Evolutionary conservation across 2,329 filamentous ascomycete species (phyloP).

Genomic region (Alternaria alternata): DNA sequence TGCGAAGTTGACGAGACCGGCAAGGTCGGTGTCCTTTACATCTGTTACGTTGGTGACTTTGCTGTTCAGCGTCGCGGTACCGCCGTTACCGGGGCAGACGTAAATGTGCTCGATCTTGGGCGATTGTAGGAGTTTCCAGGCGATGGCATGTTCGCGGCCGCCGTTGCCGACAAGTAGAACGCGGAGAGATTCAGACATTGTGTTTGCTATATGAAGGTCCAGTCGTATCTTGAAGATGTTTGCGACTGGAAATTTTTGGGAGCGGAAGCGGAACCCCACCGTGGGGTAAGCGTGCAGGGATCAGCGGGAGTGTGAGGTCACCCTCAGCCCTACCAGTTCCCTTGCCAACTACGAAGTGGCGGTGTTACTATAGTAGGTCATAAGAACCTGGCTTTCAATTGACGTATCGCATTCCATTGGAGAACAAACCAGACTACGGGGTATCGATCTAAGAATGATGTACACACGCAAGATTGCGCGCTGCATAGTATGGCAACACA

Average conservation of each 20-base stretch:
- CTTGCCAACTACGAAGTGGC: not conserved
- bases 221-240: constrained; percentile 2
- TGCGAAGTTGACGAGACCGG: constrained; percentile 77
- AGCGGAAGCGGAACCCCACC: constrained; percentile 19
- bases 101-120: constrained; percentile 77
- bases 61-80: constrained; percentile 62
- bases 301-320: constrained; percentile 18
- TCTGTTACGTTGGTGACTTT: constrained; percentile 71
- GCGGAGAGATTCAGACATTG: constrained; percentile 40
- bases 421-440: not conserved
- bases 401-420: not conserved
- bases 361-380: not conserved
- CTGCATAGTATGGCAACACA: not conserved
- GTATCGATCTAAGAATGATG: constrained; percentile 5
- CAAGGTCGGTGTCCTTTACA: constrained; percentile 79
- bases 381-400: not conserved
- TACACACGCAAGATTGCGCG: not conserved
- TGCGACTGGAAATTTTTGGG: constrained; percentile 29
- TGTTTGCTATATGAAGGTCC: constrained; percentile 7
- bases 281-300: constrained; percentile 29
- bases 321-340: constrained; percentile 25
- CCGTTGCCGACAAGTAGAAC: constrained; percentile 91
- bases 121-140: constrained; percentile 92
- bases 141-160: constrained; percentile 91
- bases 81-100: constrained; percentile 81